Percentiles rank a stretch among this genome's conserved stretches.
Conservation (phyloP, 805 yeast species). For the Zygoascus biomembranicola region DNA sequence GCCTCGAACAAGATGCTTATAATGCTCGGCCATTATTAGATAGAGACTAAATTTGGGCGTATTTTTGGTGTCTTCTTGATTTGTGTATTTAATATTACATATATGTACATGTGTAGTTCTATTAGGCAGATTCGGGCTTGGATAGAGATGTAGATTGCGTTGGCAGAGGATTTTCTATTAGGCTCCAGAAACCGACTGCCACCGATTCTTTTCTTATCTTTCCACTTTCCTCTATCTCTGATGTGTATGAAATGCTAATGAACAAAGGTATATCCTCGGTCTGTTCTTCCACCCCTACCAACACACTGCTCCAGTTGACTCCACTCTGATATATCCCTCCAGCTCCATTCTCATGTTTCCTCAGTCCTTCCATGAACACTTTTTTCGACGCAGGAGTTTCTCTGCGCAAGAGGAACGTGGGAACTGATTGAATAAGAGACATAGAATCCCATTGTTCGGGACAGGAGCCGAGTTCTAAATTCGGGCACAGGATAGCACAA, state of each 20-base stretch:
- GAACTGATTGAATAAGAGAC: constrained; percentile 19
- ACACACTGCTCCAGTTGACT: constrained; percentile 22
- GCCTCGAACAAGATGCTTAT: background rate
- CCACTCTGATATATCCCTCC: constrained; percentile 16
- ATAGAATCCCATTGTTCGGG: constrained; percentile 19
- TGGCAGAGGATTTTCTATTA: background rate
- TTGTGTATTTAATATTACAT: no score
- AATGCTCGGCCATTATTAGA: background rate
- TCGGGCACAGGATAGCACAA: constrained; percentile 9
- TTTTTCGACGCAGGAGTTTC: constrained; percentile 21
- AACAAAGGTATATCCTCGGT: constrained; percentile 8
- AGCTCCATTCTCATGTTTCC: constrained; percentile 5
- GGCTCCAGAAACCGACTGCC: background rate
- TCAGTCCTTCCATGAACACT: constrained; percentile 21
- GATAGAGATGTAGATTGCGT: no score
- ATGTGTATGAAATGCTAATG: constrained; percentile 11
- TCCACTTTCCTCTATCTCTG: background rate
- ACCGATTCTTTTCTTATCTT: background rate
- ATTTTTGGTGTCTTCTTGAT: no score
- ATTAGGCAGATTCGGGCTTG: no score
- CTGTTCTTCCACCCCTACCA: background rate
- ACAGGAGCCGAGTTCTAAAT: constrained; percentile 18
- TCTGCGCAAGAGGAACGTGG: constrained; percentile 19
- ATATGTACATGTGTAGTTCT: no score
- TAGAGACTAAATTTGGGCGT: background rate